phyloP scores from a whole-genome alignment of 176 grass and related monocot genomes.

The Zoysia pacifica region DNA sequence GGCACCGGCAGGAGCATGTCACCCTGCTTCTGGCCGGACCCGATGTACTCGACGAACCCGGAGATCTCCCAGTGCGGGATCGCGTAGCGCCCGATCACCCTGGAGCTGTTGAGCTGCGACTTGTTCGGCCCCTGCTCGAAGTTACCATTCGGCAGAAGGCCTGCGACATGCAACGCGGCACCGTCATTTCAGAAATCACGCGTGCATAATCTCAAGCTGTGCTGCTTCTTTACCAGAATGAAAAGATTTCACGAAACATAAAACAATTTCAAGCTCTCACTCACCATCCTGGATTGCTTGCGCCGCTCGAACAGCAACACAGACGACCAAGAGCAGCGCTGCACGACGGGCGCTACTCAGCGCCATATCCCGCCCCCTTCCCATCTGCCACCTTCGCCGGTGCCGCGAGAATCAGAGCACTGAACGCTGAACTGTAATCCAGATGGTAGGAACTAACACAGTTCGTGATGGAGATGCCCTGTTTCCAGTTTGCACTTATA shows the following conservation, averaged over 20 bases:
- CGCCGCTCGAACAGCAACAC: constrained; percentile 22
- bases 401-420: neutral
- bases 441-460: neutral
- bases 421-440: neutral
- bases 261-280: constrained; percentile 25
- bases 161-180: constrained; percentile 6
- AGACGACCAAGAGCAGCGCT: constrained; percentile 25
- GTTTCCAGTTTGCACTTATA: constrained; percentile 31
- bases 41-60: constrained; percentile 59
- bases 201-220: neutral
- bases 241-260: neutral
- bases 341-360: neutral
- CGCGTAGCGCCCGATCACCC: constrained; percentile 40
- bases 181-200: neutral
- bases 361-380: constrained; percentile 12
- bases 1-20: constrained; percentile 70
- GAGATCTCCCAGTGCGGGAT: constrained; percentile 56
- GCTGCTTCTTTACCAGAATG: neutral
- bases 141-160: constrained; percentile 58
- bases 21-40: constrained; percentile 46
- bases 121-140: constrained; percentile 52
- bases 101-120: constrained; percentile 43
- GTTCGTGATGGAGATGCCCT: neutral
- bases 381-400: neutral
- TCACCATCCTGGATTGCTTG: constrained; percentile 42